phyloP scores from a whole-genome alignment of 495 filamentous ascomycete genomes.

The Extremus antarcticus region DNA sequence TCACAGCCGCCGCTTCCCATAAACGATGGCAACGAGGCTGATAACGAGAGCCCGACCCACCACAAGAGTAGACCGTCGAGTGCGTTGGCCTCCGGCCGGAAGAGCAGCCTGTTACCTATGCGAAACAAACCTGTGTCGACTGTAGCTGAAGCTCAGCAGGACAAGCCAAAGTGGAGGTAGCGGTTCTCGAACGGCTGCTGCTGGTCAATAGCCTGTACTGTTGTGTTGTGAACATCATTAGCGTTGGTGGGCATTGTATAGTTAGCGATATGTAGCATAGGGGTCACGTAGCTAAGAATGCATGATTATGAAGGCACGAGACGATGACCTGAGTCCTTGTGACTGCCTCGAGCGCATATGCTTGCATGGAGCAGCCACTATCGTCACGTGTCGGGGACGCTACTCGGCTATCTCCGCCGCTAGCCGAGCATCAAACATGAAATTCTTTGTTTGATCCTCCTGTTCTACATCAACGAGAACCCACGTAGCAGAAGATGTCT shows the following conservation, averaged over 20 bases:
- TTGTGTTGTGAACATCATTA: neutral
- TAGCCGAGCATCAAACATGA: too few species aligned
- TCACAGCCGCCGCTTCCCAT: neutral
- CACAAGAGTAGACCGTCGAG: conserved; percentile 9
- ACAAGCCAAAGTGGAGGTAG: neutral
- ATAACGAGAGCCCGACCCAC: conserved; percentile 11
- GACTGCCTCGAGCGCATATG: too few species aligned
- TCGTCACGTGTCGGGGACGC: too few species aligned
- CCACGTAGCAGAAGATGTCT: conserved; percentile 58
- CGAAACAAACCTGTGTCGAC: neutral
- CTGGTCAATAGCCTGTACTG: neutral
- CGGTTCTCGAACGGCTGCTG: neutral
- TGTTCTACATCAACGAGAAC: too few species aligned
- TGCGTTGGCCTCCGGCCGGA: conserved; percentile 1
- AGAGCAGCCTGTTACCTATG: conserved; percentile 10
- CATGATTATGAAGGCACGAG: neutral
- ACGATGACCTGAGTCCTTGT: too few species aligned
- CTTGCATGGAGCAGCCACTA: too few species aligned
- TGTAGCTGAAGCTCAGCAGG: neutral
- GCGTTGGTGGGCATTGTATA: neutral
- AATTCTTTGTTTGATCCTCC: too few species aligned
- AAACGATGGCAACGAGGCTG: conserved; percentile 12
- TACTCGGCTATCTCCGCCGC: too few species aligned
- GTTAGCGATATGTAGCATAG: neutral
- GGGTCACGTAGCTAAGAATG: neutral